Base-by-base conservation (phyloP, 1,139 yeast species). In the Kodamaea fungicola region DNA sequence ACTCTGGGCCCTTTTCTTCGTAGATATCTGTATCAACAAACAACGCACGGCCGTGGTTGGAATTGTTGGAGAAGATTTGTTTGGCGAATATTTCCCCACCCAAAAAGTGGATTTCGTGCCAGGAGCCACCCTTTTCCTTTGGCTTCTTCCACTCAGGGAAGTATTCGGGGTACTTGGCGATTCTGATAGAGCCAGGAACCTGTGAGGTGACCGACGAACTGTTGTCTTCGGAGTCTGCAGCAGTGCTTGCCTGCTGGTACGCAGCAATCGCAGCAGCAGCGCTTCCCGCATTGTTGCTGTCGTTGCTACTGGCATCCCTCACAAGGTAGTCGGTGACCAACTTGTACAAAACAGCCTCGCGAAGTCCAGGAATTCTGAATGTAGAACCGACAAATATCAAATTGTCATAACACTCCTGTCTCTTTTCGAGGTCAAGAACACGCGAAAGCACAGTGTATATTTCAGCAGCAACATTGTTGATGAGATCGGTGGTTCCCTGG, bases 61-160 rank as follows among this genome's bases (percentile, higher is more conserved):
- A 67, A 38, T 81, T 79, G 44, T 70, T 70, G 7, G 79, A 74
- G 50, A 86, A 90, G 13, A 87, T 77, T 61, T 88, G 96, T 59
- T 87, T 88, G 16, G 95, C 80, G 33, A 88, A 84, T 38, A 90
- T 84, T 59, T 88, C 87, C 1, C 88, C 96, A 2, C 97, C 97
- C 43, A 90, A 66, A 54, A 90, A 87, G 43, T 82, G 78, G 24
- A 64, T 64, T 48, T 87, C 92, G 44, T 84, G 82, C 78, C 79
- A 74, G 22, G 73, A 66, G 7, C 84, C 83, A 2, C 87, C 88
- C 33, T 42, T 50, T 30, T 65, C 72, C 51, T 68, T 68, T 31
- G 78, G 76, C 50, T 81, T 81, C 61, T 90, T 90, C 97, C 97
- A 92, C 50, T 88, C 96, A 1, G 95, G 88, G 62, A 92, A 92